Conservation (phyloP, 805 yeast species). For the Kodamaea kakaduensis region DNA sequence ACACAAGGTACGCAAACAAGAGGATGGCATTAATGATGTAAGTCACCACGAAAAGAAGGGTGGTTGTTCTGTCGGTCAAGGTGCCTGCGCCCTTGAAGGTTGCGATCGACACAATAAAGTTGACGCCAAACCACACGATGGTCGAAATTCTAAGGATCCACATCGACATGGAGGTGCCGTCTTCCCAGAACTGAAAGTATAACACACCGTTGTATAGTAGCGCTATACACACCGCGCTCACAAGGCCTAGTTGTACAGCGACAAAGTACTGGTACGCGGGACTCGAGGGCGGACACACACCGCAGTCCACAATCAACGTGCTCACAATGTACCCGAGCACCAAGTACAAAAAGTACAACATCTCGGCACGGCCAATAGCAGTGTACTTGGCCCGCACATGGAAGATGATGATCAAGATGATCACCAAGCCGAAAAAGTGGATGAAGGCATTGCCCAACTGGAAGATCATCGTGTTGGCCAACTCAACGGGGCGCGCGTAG, state of each 20-base stretch:
- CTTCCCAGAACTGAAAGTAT: constrained; percentile 92
- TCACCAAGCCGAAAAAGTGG: constrained; percentile 67
- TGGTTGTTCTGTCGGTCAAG: constrained; percentile 50
- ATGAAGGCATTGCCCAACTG: constrained; percentile 85
- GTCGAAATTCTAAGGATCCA: constrained; percentile 50
- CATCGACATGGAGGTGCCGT: constrained; percentile 72
- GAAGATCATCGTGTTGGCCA: constrained; percentile 89
- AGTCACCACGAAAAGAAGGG: constrained; percentile 64
- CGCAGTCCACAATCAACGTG: constrained; percentile 81
- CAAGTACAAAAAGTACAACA: constrained; percentile 66
- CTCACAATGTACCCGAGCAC: constrained; percentile 55
- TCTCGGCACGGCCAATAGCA: constrained; percentile 89
- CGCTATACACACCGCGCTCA: constrained; percentile 67
- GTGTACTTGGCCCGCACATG: constrained; percentile 83
- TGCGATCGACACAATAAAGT: constrained; percentile 63
- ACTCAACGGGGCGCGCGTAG: constrained; percentile 78
- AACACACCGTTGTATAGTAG: constrained; percentile 71
- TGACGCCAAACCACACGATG: constrained; percentile 54
- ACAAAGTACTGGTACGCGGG: constrained; percentile 75
- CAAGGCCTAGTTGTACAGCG: constrained; percentile 70
- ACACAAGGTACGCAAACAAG: constrained; percentile 55
- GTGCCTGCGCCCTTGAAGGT: constrained; percentile 67
- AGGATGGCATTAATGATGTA: constrained; percentile 71
- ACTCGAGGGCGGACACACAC: constrained; percentile 87
- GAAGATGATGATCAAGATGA: constrained; percentile 66